Conservation (phyloP, 225 moss, liverwort and hornwort genomes). For the Sphagnum contortum region DNA sequence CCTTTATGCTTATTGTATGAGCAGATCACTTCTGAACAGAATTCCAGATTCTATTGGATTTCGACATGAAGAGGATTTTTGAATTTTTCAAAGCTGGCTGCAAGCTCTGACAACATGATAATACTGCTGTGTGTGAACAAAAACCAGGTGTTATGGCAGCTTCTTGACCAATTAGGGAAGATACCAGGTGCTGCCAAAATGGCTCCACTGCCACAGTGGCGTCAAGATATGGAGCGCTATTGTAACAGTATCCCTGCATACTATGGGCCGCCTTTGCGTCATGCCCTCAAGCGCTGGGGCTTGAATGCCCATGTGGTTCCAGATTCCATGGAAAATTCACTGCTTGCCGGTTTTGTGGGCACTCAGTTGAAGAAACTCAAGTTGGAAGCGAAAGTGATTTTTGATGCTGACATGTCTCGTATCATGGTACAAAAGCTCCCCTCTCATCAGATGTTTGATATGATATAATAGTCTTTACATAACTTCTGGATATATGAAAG, state of each 20-base stretch:
- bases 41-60: not conserved
- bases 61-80: too few species aligned
- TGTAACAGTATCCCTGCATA: constrained; percentile 92
- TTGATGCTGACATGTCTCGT: constrained; percentile 81
- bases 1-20: not conserved
- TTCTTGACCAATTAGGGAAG: constrained; percentile 80
- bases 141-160: constrained; percentile 73
- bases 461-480: not conserved
- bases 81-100: too few species aligned
- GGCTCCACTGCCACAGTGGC: constrained; percentile 89
- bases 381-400: constrained; percentile 71
- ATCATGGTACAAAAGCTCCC: constrained; percentile 44
- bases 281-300: constrained; percentile 91
- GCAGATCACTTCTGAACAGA: not conserved
- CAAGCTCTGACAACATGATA: too few species aligned
- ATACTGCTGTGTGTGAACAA: too few species aligned
- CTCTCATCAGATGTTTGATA: not conserved
- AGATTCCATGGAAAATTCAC: constrained; percentile 77
- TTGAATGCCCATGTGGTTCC: constrained; percentile 86
- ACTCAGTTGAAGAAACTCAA: constrained; percentile 77
- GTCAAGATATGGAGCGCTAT: constrained; percentile 98
- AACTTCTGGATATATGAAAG: not conserved
- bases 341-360: constrained; percentile 69
- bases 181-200: constrained; percentile 73
- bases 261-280: constrained; percentile 70